phyloP scores from a whole-genome alignment of 257 asterid genomes.

The Agastache rugosa region DNA sequence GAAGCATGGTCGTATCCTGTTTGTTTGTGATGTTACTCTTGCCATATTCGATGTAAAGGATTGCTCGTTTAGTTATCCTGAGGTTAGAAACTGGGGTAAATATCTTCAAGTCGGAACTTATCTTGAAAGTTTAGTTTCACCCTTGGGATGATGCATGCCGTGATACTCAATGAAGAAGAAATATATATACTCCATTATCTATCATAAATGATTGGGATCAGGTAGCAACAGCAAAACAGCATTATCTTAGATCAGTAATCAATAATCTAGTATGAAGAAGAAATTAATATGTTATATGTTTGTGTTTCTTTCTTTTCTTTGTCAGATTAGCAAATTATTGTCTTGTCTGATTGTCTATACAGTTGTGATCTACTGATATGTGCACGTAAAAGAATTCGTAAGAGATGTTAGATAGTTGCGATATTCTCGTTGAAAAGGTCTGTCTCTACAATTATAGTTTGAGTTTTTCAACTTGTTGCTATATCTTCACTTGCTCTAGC shows the following conservation, averaged over 20 bases:
- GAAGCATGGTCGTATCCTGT: constrained; percentile 47
- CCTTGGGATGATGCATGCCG: constrained; percentile 20
- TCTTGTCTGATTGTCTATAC: too few species aligned
- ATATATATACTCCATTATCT: too few species aligned
- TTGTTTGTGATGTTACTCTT: constrained; percentile 40
- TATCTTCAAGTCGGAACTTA: constrained; percentile 18
- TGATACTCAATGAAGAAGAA: background rate
- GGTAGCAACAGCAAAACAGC: too few species aligned
- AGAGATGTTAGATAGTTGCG: background rate
- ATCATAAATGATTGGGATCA: too few species aligned
- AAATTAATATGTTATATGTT: background rate
- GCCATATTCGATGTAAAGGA: constrained; percentile 43
- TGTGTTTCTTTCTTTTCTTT: background rate
- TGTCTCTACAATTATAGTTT: background rate
- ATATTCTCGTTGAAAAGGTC: too few species aligned
- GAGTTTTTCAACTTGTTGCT: background rate
- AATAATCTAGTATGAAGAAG: too few species aligned
- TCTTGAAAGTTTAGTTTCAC: constrained; percentile 58
- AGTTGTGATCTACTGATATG: too few species aligned
- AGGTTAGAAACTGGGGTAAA: constrained; percentile 13
- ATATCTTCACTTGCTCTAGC: too few species aligned
- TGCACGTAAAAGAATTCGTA: background rate
- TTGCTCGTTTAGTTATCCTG: constrained; percentile 41
- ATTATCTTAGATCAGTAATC: too few species aligned
- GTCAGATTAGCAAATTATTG: background rate